Base-by-base conservation (phyloP, 129 eudicot species). In the Flaveria linearis region DNA sequence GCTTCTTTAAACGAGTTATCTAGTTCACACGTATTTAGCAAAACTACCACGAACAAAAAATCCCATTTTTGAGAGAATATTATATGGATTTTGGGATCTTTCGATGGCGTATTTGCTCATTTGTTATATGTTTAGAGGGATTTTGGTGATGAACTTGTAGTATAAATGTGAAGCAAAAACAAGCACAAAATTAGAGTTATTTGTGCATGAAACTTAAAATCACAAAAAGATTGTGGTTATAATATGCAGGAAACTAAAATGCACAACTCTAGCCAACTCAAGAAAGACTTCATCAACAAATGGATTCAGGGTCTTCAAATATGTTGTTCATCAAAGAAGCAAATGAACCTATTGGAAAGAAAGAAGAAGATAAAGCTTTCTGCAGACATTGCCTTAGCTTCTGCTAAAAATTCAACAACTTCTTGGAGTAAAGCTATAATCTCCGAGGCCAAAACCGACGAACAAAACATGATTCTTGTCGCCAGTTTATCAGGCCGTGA, bases 321-420 rank as follows among this genome's bases (percentile, higher is more conserved):
- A 70, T 89, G 81, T 75, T 74, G 61, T 22, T 52, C 79, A 11
- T 78, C 83, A 82, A 92, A 83, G 80, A 81, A 81, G 55, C 49
- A 84, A 8, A 89, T 92, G 97, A 76, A 70, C 41, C 52, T 89
- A 16, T 5, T 81, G 42, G 91, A 89, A 41, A 82, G 96, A 57
- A 92, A 87, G 63, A 89, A 82, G 65, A 91, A 86, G 42, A 89
- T 92, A 66, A 89, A 92, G 78, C 69, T 87, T 26, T 80, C 97
- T 1, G 91, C 97, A 25, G 97, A 92, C 64, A 80, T 89, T 17
- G 97, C 97, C 63, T 78, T 92, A 73, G 97, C 97, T 72, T 84
- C 91, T 42, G 87, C 97, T 15, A 85, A 85, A 78, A 74, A 65
- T 7, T 55, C 67, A 7, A 15, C 84, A 68, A 80, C 82, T 43